These are phyloP conservation scores for Globisporangium mamillatum DNA, from an alignment of 352 stramenopile species.

Conservation along the genomic window DNA sequence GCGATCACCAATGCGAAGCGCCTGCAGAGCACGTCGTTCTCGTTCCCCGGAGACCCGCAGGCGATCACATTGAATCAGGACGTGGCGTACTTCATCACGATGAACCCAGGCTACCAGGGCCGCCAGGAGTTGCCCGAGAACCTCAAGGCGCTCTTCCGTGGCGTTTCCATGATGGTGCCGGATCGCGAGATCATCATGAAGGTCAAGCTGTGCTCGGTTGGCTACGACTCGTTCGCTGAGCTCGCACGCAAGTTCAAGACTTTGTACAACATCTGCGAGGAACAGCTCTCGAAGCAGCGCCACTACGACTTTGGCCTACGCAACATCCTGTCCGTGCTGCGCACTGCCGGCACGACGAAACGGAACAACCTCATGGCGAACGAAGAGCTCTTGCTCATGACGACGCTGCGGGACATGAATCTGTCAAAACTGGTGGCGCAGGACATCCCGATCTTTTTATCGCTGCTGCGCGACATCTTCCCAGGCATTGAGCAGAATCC, in stretches of 20 bases:
- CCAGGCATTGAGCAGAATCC: slow-evolving; percentile 51
- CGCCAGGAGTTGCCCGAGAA: slow-evolving; percentile 92
- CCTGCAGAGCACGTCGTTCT: slow-evolving; percentile 43
- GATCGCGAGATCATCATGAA: slow-evolving; percentile 96
- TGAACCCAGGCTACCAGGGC: slow-evolving; percentile 93
- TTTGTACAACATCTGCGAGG: slow-evolving; percentile 93
- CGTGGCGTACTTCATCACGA: slow-evolving; percentile 90
- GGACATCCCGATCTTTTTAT: slow-evolving; percentile 92
- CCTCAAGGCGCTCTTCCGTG: slow-evolving; percentile 91
- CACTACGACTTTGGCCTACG: slow-evolving; percentile 94
- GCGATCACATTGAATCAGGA: slow-evolving; percentile 58
- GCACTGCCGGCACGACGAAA: slow-evolving; percentile 94
- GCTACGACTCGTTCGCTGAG: slow-evolving; percentile 89
- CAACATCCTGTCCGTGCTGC: slow-evolving; percentile 95
- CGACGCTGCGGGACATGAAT: slow-evolving; percentile 93
- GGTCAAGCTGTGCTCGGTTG: slow-evolving; percentile 93
- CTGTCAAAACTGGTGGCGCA: slow-evolving; percentile 92
- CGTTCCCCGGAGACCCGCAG: slow-evolving; percentile 63
- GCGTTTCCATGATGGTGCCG: slow-evolving; percentile 96
- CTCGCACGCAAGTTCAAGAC: slow-evolving; percentile 95
- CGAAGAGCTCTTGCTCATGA: slow-evolving; percentile 94
- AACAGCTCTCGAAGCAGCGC: slow-evolving; percentile 91
- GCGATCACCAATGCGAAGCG: slow-evolving; percentile 79
- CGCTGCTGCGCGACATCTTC: slow-evolving; percentile 87
- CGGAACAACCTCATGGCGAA: slow-evolving; percentile 91